Evolutionary conservation across 1,284 basidiomycete species (phyloP).

Genomic region (Cryptococcus jaspeensis): DNA sequence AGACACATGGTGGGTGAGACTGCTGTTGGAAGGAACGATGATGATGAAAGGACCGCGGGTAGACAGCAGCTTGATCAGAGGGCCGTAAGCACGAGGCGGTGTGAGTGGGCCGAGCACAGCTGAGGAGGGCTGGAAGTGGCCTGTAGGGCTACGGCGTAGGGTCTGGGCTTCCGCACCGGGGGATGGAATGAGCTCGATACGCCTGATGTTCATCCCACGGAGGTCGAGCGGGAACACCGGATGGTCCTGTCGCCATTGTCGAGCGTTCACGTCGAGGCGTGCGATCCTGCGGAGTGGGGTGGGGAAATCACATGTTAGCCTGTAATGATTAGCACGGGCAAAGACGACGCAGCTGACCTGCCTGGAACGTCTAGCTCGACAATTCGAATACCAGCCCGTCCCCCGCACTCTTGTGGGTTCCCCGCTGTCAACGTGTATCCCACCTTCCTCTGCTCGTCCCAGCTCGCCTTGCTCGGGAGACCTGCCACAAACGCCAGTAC

Average conservation of each 20-base stretch:
- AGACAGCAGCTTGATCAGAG: slow-evolving; percentile 64
- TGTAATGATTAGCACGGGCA: background rate
- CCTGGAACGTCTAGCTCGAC: slow-evolving; percentile 48
- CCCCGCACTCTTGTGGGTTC: slow-evolving; percentile 50
- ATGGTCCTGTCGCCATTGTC: slow-evolving; percentile 28
- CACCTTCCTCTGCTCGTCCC: slow-evolving; percentile 24
- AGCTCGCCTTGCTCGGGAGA: slow-evolving; percentile 15
- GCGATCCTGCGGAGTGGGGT: slow-evolving; percentile 21
- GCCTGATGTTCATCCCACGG: slow-evolving; percentile 34
- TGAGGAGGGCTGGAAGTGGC: background rate
- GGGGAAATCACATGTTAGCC: background rate
- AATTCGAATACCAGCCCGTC: slow-evolving; percentile 49
- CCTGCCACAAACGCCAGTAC: slow-evolving; percentile 36
- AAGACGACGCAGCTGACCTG: slow-evolving; percentile 16
- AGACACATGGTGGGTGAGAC: slow-evolving; percentile 40
- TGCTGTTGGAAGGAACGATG: slow-evolving; percentile 53
- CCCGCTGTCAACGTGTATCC: slow-evolving; percentile 49
- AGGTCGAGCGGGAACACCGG: slow-evolving; percentile 21
- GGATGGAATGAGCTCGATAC: slow-evolving; percentile 22
- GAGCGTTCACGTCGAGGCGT: slow-evolving; percentile 41
- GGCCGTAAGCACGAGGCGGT: slow-evolving; percentile 55
- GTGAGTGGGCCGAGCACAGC: slow-evolving; percentile 1
- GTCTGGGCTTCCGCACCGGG: background rate
- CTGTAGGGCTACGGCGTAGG: background rate
- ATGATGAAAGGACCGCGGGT: slow-evolving; percentile 59